Conservation (phyloP, 768 basidiomycete genomes). For the Pulveroboletus sp. region DNA sequence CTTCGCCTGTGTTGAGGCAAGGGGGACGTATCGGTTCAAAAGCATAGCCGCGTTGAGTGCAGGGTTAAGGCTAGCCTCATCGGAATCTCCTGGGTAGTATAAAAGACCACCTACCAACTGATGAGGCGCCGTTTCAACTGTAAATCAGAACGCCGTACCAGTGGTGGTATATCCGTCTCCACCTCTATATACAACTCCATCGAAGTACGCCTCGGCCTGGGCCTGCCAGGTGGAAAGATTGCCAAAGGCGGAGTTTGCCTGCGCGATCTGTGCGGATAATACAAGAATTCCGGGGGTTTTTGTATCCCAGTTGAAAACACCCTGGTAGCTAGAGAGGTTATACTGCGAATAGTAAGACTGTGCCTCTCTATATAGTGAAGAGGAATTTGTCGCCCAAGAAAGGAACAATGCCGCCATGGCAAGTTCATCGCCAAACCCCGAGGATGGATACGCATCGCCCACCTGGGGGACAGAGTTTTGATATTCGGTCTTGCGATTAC, state of each 20-base stretch:
- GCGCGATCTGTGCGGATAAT: constrained; percentile 68
- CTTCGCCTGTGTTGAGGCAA: constrained; percentile 60
- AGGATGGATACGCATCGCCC: constrained; percentile 63
- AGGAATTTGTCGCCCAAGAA: constrained; percentile 62
- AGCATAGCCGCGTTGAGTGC: constrained; percentile 87
- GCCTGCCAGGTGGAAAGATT: constrained; percentile 64
- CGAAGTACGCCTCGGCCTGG: constrained; percentile 73
- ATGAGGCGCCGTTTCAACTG: not conserved
- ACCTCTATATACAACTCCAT: constrained; percentile 56
- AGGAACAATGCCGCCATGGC: constrained; percentile 73
- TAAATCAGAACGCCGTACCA: constrained; percentile 38
- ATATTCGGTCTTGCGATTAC: constrained; percentile 58
- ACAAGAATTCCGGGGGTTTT: constrained; percentile 74
- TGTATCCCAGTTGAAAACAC: constrained; percentile 86
- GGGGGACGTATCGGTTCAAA: constrained; percentile 66
- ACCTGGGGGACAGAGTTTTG: constrained; percentile 66
- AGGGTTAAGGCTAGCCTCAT: constrained; percentile 76
- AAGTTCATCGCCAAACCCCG: constrained; percentile 68
- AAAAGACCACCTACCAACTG: constrained; percentile 62
- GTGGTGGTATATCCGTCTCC: constrained; percentile 54
- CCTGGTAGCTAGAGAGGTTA: constrained; percentile 45
- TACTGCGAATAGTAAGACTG: constrained; percentile 56
- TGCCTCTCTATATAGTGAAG: constrained; percentile 57
- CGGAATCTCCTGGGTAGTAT: constrained; percentile 80
- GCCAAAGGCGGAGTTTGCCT: constrained; percentile 49